Evolutionary conservation across 805 yeast genomes (phyloP).

Genomic region (Yamadazyma scolyti): DNA sequence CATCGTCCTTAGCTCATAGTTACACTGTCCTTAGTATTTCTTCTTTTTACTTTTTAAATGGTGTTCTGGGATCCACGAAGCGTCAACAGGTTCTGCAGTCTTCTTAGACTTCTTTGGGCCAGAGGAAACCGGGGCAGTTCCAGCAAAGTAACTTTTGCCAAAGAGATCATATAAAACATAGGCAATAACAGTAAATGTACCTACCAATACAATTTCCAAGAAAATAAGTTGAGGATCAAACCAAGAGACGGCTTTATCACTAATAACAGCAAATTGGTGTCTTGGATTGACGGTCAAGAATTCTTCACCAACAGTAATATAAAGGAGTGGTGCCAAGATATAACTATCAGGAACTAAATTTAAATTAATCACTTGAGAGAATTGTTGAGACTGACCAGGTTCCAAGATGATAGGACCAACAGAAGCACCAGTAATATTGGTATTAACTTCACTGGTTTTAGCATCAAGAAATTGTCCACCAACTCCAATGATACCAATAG

Average conservation of each 20-base stretch:
- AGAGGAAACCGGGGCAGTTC: slow-evolving; percentile 28
- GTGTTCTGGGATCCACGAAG: slow-evolving; percentile 57
- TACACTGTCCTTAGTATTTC: slow-evolving; percentile 13
- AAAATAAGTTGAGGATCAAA: slow-evolving; percentile 71
- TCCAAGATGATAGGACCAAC: slow-evolving; percentile 57
- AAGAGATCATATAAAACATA: slow-evolving; percentile 44
- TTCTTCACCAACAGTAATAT: slow-evolving; percentile 46
- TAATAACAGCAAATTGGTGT: slow-evolving; percentile 54
- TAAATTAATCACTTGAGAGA: slow-evolving; percentile 60
- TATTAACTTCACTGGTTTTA: slow-evolving; percentile 43
- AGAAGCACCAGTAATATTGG: slow-evolving; percentile 63
- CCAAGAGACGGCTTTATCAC: slow-evolving; percentile 63
- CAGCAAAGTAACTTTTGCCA: slow-evolving; percentile 44
- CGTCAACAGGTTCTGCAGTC: slow-evolving; percentile 32
- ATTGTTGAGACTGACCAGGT: slow-evolving; percentile 45
- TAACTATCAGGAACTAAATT: slow-evolving; percentile 56
- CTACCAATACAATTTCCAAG: slow-evolving; percentile 52
- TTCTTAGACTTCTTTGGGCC: slow-evolving; percentile 12
- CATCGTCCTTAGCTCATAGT: too few species aligned
- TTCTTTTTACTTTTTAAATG: slow-evolving; percentile 40
- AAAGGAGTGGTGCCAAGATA: slow-evolving; percentile 57
- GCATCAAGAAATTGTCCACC: slow-evolving; percentile 65
- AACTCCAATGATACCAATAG: slow-evolving; percentile 56
- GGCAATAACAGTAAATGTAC: slow-evolving; percentile 45
- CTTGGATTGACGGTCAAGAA: slow-evolving; percentile 54